Percentiles rank a stretch among this genome's conserved stretches.
Conservation (phyloP, 2,329 filamentous ascomycete species). For the Mollisiaceae sp. region DNA sequence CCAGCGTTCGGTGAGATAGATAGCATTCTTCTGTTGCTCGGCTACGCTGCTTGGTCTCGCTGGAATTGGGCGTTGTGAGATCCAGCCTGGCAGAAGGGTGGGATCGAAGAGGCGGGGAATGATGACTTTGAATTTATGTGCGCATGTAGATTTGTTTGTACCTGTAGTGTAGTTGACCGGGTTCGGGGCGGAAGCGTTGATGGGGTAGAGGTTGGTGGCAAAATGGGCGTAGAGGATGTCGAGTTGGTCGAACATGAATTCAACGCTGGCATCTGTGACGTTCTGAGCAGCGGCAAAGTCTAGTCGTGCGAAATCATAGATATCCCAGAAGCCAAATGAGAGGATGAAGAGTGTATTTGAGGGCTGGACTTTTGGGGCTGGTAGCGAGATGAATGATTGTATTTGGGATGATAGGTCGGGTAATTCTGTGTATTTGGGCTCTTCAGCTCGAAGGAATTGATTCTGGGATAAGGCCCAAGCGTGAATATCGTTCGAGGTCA, state of each 20-base stretch:
- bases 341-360: slow-evolving; percentile 39
- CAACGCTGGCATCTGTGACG: slow-evolving; percentile 28
- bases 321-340: slow-evolving; percentile 43
- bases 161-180: neutral
- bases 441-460: slow-evolving; percentile 2
- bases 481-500: slow-evolving; percentile 36
- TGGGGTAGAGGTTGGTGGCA: slow-evolving; percentile 16
- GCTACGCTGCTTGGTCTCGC: slow-evolving; percentile 52
- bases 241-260: slow-evolving; percentile 38
- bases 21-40: slow-evolving; percentile 60
- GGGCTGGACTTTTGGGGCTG: slow-evolving; percentile 21
- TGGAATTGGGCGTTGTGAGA: slow-evolving; percentile 48
- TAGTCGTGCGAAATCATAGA: slow-evolving; percentile 38
- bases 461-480: slow-evolving; percentile 15
- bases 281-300: slow-evolving; percentile 28
- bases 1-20: slow-evolving; percentile 56
- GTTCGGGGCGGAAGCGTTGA: neutral
- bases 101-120: slow-evolving; percentile 59
- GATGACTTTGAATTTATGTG: slow-evolving; percentile 52
- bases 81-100: slow-evolving; percentile 59
- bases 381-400: slow-evolving; percentile 35
- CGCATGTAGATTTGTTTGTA: neutral
- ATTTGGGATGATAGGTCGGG: slow-evolving; percentile 40
- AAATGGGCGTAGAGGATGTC: slow-evolving; percentile 37
- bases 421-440: slow-evolving; percentile 20